phyloP scores from a whole-genome alignment of 2,329 filamentous ascomycete species.

The Penicillium sp. region DNA sequence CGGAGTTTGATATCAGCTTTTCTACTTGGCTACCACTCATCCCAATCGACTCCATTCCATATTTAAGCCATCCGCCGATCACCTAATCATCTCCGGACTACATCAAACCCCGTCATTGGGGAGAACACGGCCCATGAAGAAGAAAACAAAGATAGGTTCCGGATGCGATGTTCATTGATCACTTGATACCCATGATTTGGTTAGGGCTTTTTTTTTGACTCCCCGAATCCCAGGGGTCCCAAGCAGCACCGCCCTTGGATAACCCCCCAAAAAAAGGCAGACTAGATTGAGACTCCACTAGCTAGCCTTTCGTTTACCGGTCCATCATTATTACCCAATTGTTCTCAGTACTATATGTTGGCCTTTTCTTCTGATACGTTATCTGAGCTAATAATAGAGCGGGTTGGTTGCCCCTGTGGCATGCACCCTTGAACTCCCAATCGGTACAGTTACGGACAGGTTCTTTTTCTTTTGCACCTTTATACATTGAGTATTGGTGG shows the following conservation, averaged over 20 bases:
- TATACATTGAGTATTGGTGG: too few species aligned
- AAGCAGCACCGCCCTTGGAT: too few species aligned
- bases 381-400: too few species aligned
- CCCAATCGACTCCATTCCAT: not conserved
- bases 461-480: too few species aligned
- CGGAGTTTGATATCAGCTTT: constrained; percentile 15
- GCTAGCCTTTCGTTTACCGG: not conserved
- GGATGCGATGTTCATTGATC: constrained; percentile 24
- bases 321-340: not conserved
- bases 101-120: not conserved
- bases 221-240: not conserved
- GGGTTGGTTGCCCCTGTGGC: too few species aligned
- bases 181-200: constrained; percentile 39
- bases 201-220: constrained; percentile 15
- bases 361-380: too few species aligned
- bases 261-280: not conserved
- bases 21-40: constrained; percentile 18
- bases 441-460: too few species aligned
- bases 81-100: not conserved
- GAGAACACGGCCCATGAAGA: constrained; percentile 8
- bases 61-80: not conserved
- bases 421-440: too few species aligned
- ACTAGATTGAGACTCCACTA: not conserved
- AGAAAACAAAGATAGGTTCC: constrained; percentile 17
- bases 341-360: too few species aligned